phyloP scores from a whole-genome alignment of 371 early-diverging fungal genomes.

The Choanephora cucurbitarum region DNA sequence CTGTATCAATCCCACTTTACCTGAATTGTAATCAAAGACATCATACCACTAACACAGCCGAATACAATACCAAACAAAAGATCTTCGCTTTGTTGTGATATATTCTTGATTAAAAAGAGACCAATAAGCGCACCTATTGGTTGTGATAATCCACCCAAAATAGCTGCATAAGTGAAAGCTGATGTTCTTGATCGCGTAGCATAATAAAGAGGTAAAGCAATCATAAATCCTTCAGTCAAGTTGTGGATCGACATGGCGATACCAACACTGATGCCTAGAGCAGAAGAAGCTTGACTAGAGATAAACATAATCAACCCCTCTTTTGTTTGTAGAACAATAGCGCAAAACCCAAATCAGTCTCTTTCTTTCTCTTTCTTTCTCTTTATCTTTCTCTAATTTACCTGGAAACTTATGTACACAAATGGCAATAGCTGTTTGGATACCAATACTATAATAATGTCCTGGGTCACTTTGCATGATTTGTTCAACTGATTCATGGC shows the following conservation, averaged over 20 bases:
- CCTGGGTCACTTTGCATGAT: slow-evolving; percentile 16
- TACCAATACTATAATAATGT: slow-evolving; percentile 54
- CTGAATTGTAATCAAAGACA: slow-evolving; percentile 62
- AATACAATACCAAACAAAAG: slow-evolving; percentile 56
- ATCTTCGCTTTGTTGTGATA: slow-evolving; percentile 47
- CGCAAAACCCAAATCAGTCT: too few species aligned
- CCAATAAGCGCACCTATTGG: slow-evolving; percentile 63
- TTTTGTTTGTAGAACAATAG: too few species aligned
- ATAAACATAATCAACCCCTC: slow-evolving; percentile 81
- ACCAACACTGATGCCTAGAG: slow-evolving; percentile 69
- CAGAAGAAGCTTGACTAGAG: slow-evolving; percentile 58
- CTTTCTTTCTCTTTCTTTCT: background rate
- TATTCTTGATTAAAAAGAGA: slow-evolving; percentile 42
- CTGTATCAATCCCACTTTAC: slow-evolving; percentile 1
- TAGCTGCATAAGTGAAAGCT: slow-evolving; percentile 64
- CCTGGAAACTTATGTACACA: slow-evolving; percentile 81
- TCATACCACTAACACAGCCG: slow-evolving; percentile 69
- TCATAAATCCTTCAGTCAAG: slow-evolving; percentile 78
- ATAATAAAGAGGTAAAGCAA: slow-evolving; percentile 72
- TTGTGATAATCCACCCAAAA: slow-evolving; percentile 68
- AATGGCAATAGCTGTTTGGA: slow-evolving; percentile 81
- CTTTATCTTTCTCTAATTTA: slow-evolving; percentile 19
- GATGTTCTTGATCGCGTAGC: slow-evolving; percentile 64
- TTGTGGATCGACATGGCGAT: slow-evolving; percentile 81
- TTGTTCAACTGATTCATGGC: slow-evolving; percentile 23